Base-by-base conservation (phyloP, 2,329 filamentous ascomycete genomes). In the Alternaria atra region DNA sequence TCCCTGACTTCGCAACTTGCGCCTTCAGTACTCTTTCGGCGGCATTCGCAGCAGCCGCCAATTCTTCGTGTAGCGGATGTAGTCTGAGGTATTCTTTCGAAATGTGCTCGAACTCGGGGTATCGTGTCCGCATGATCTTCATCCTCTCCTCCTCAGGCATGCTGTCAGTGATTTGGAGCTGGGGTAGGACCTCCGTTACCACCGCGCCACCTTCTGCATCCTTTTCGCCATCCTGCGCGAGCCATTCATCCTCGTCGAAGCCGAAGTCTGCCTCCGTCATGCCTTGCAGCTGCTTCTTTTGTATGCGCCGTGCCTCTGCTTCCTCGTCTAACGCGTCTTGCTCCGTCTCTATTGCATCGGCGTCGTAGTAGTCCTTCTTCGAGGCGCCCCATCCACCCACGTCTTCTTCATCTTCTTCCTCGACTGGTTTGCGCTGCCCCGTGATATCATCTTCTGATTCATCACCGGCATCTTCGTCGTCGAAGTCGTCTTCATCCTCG, bases 191-290 rank as follows among this genome's bases (percentile, higher is more conserved):
- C 76, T 98, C 93, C 4, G 90, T 95, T 12, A 97, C 87, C n/a
- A 90, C 85, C 15, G 88, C 86, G 25, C 77, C 75, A 6, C 66
- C 63, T 58, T 76, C 71, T 51, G 83, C 82, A 34, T 84, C 82
- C 2, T 83, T 82, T 7, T 75, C 81, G 15, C 83, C 83, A 3
- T 81, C 80, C 39, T 77, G 65, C 27, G 86, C 87, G 37, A 90
- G 77, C 95, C 94, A 98, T 68, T 96, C 93, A 42, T 88, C 86
- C 73, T 96, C 92, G 71, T 98, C 93, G 67, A 98, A 96, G 8
- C 93, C 90, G 74, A 97, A 99, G 76, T 99, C 95, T 39, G 91
- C 91, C 68, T 96, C 94, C 6, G 89, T 87, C 91, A 99, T 95
- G 67, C 91, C 90, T 69, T 93, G 86, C 25, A 98, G 80, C 75